Base-by-base conservation (phyloP, 495 filamentous ascomycete species). In the Penicillium turbatum region DNA sequence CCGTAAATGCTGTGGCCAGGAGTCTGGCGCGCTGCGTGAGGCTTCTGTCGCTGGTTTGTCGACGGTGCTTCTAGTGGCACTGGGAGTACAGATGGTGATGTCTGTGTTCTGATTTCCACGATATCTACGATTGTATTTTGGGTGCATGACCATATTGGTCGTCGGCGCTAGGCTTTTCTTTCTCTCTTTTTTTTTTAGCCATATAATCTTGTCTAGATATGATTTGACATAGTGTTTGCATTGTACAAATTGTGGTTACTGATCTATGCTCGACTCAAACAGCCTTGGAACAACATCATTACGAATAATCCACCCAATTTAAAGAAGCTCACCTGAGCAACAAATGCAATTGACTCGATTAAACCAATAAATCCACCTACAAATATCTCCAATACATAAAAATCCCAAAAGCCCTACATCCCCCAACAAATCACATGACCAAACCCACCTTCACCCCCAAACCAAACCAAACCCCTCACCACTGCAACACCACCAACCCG, bases 1-100 rank as follows among this genome's bases (percentile, higher is more conserved):
- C 58, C 66, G 83, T 42, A 66, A 75, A 15, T 95, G 90, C 74
- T 96, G 91, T 61, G 90, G 88, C 7, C 57, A 51, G 12, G 37
- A 36, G 1, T 76, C 73, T 8, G 63, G 62, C 8, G 72, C 72
- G 2, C 53, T 61, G 12, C 62, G 38, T 12, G 31, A 68, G 6
- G 35, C 64, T 24, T 59, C 66, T 9, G 51, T 56, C 6, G 45
- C 54, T 32, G 59, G 58, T 15, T 2, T 66, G 31, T 61, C 64
- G 15, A 60, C 54, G 4, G 49, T 65, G 34, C n/a, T 69, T 19
- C 40, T 65, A 2, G n/a, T 72, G 24, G 52, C 59, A 43, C 59
- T 56, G 2, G 64, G 62, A 24, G 53, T 66, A 15, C 66, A 71
- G 31, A 44, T 69, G 15, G 13, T 69, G 24, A 32, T 57, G 32